Percentiles rank a stretch among this genome's conserved stretches.
These are phyloP conservation scores for Phytophthora podocarpi DNA, from an alignment of 352 stramenopile genomes.

Conservation along the genomic window DNA sequence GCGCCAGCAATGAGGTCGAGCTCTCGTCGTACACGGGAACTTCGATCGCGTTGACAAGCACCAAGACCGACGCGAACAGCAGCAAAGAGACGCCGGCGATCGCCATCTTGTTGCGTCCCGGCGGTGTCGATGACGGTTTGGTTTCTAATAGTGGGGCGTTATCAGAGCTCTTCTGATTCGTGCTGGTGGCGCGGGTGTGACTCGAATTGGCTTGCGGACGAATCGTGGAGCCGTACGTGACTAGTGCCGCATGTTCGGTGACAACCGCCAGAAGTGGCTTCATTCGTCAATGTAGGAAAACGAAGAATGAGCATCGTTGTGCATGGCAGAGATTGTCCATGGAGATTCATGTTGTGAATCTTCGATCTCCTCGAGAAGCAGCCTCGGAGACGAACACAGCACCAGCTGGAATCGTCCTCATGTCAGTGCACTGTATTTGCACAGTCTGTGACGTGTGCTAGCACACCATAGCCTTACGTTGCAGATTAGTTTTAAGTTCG, in stretches of 20 bases:
- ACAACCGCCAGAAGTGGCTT: constrained; percentile 15
- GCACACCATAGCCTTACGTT: constrained; percentile 12
- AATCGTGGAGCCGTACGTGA: constrained; percentile 24
- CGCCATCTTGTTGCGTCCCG: constrained; percentile 21
- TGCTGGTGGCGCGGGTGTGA: constrained; percentile 17
- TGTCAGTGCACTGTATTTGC: background rate
- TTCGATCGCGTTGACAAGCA: constrained; percentile 17
- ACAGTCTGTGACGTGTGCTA: constrained; percentile 16
- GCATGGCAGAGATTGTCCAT: background rate
- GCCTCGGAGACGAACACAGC: background rate
- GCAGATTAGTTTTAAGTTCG: background rate
- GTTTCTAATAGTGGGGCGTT: constrained; percentile 3
- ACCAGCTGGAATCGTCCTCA: constrained; percentile 17
- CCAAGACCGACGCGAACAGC: constrained; percentile 24
- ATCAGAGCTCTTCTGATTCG: background rate
- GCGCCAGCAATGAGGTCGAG: background rate
- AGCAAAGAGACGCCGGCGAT: constrained; percentile 18
- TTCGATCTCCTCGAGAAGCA: constrained; percentile 9
- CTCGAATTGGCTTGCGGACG: constrained; percentile 10
- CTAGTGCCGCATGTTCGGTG: constrained; percentile 2
- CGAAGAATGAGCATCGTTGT: background rate
- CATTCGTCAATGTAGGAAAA: constrained; percentile 8
- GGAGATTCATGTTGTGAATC: constrained; percentile 24
- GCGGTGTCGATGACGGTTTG: constrained; percentile 3
- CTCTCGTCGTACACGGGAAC: constrained; percentile 35